Base-by-base conservation (phyloP, 257 asterid species). In the Solanum microdontum region DNA sequence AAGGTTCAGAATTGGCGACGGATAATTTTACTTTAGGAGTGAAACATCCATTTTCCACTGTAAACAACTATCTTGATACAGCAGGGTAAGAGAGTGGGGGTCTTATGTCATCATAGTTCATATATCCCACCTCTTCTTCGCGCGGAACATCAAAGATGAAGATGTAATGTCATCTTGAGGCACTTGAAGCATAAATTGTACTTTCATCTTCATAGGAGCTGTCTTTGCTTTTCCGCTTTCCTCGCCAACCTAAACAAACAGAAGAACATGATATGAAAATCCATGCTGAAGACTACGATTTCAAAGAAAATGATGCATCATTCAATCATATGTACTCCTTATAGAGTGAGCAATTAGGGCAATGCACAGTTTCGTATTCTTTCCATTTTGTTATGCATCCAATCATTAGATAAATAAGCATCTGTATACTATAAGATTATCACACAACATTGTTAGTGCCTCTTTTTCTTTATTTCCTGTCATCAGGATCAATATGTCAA, bases 71-170 rank as follows among this genome's bases (percentile, higher is more conserved):
- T 48, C 85, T 8, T 11, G 14, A 14, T 26, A 48, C 69, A 82
- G 28, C 69, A 45, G 36, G 85, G 85, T 10, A 45, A 74, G 43
- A 48, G 21, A 82, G 85, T 4, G 28, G 28, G 69, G 70, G 70
- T 45, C 28, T 26, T 80, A 26, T 79, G 10, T 1, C 58, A 26
- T 77, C 39, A 80, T 36, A 34, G 82, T 36, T 90, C 90, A 94
- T 83, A 97, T 89, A 89, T 97, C 99, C 98, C 98, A 97, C 88
- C 99, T 93, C 96, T 95, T 95, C 91, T 97, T 97, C 70, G 94
- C 95, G 3, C 98, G 96, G 90, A 97, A 97, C 98, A 95, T 94
- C 87, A 97, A 72, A 39, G 93, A 92, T 15, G 98, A 93, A 12
- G 97, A 90, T 86, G 90, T 91, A 17, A 97, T 77, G 83, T 97